Evolutionary conservation across 2,329 filamentous ascomycete species (phyloP).

Genomic region (Calonectria ilicicola): DNA sequence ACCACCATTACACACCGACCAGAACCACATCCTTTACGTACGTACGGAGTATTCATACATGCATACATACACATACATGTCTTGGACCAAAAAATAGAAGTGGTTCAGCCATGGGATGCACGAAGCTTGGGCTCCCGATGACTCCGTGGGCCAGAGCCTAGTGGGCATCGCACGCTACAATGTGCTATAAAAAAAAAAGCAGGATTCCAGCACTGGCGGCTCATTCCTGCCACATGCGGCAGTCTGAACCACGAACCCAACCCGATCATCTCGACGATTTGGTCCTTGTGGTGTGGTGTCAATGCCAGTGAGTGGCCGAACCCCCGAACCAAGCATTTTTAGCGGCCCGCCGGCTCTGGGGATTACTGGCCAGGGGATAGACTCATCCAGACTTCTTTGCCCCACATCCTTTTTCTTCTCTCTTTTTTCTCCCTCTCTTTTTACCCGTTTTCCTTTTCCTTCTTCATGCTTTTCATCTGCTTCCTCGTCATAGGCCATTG

Average conservation of each 20-base stretch:
- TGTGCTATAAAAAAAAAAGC: background rate
- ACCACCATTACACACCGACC: background rate
- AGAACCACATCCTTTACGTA: background rate
- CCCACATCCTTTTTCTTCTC: background rate
- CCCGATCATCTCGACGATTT: conserved; percentile 13
- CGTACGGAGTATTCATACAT: background rate
- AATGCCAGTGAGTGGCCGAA: conserved; percentile 26
- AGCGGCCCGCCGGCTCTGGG: background rate
- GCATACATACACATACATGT: background rate
- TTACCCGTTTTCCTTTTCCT: too few species aligned
- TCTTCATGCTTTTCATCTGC: background rate
- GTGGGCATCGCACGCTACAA: background rate
- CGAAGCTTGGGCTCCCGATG: conserved; percentile 11
- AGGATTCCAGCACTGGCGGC: background rate
- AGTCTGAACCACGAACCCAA: background rate
- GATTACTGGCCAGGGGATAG: conserved; percentile 4
- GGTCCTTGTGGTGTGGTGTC: conserved; percentile 32
- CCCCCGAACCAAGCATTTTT: conserved; percentile 21
- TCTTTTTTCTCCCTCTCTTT: background rate
- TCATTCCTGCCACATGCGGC: background rate
- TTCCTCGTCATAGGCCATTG: background rate
- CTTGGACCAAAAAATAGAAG: background rate
- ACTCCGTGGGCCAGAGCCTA: background rate
- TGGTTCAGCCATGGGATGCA: background rate
- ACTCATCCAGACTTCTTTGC: background rate